Conservation (phyloP, 78 protist genomes). For the Dictyostelium firmibasis region DNA sequence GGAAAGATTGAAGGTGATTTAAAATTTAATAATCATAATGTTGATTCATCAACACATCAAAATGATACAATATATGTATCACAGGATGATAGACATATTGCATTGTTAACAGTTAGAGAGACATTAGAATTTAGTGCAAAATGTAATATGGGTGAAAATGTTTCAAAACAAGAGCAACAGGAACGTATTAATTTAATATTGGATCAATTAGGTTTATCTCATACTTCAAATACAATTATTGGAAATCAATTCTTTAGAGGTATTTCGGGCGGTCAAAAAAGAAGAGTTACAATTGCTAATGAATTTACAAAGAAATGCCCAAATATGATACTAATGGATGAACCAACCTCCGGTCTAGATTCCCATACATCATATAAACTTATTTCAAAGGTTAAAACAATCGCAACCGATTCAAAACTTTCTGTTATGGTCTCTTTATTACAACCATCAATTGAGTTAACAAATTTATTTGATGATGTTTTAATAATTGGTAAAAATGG, state of each 20-base stretch:
- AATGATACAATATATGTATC: slow-evolving; percentile 55
- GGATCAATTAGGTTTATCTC: slow-evolving; percentile 52
- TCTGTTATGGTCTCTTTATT: slow-evolving; percentile 47
- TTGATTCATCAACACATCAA: slow-evolving; percentile 38
- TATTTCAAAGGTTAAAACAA: slow-evolving; percentile 7
- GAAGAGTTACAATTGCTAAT: slow-evolving; percentile 80
- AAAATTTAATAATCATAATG: slow-evolving; percentile 32
- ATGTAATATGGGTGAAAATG: slow-evolving; percentile 68
- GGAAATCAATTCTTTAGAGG: slow-evolving; percentile 79
- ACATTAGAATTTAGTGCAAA: slow-evolving; percentile 72
- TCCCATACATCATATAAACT: slow-evolving; percentile 4
- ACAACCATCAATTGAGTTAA: slow-evolving; percentile 75
- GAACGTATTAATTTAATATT: slow-evolving; percentile 65
- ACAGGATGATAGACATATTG: slow-evolving; percentile 74
- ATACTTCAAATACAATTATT: slow-evolving; percentile 59
- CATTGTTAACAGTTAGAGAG: slow-evolving; percentile 71
- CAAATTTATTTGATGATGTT: slow-evolving; percentile 75
- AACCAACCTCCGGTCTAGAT: slow-evolving; percentile 73
- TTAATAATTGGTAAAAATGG: slow-evolving; percentile 55
- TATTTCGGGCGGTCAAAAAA: slow-evolving; percentile 84
- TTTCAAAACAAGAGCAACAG: not conserved
- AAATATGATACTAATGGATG: slow-evolving; percentile 80
- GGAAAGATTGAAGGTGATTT: slow-evolving; percentile 37
- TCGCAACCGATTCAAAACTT: slow-evolving; percentile 24
- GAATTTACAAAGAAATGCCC: slow-evolving; percentile 85